Conservation (phyloP, 2,329 filamentous ascomycete genomes). For the Fonsecaea multimorphosa region DNA sequence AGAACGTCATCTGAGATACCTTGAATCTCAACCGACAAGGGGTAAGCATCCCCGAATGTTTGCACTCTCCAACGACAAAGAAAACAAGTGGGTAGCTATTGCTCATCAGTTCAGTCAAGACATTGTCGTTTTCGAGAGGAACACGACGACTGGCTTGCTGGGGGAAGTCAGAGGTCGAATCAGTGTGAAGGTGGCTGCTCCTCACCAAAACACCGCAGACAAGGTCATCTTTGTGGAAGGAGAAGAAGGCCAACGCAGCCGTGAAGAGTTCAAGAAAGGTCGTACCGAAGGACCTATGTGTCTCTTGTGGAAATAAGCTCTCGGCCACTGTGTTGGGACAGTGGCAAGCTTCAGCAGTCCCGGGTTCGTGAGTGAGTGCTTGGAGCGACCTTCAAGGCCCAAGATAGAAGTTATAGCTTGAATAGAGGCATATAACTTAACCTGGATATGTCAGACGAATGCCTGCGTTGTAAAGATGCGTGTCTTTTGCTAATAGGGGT, state of each 20-base stretch:
- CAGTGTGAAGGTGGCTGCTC: conserved; percentile 7
- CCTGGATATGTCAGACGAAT: too few species aligned
- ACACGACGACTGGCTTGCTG: conserved; percentile 14
- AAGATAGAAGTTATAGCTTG: too few species aligned
- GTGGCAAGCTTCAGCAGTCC: neutral
- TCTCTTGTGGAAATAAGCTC: conserved; percentile 20
- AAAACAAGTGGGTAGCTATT: conserved; percentile 23
- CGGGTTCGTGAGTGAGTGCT: too few species aligned
- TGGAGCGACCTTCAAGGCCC: neutral
- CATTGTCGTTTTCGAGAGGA: conserved; percentile 23
- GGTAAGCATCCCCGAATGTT: conserved; percentile 25
- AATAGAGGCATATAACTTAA: too few species aligned
- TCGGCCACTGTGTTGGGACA: neutral
- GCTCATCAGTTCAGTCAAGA: conserved; percentile 24
- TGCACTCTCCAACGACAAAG: conserved; percentile 22
- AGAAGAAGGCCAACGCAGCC: neutral
- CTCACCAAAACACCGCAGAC: conserved; percentile 14
- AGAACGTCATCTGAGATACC: conserved; percentile 18
- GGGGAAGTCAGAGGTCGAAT: conserved; percentile 20
- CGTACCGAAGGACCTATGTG: conserved; percentile 20
- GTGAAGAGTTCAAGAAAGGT: conserved; percentile 7
- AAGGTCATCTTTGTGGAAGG: conserved; percentile 13
- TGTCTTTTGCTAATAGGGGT: too few species aligned
- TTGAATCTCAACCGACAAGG: conserved; percentile 1
- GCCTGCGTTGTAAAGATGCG: too few species aligned